Conservation (phyloP, 345 rosid genomes). For the Boechera stricta region DNA sequence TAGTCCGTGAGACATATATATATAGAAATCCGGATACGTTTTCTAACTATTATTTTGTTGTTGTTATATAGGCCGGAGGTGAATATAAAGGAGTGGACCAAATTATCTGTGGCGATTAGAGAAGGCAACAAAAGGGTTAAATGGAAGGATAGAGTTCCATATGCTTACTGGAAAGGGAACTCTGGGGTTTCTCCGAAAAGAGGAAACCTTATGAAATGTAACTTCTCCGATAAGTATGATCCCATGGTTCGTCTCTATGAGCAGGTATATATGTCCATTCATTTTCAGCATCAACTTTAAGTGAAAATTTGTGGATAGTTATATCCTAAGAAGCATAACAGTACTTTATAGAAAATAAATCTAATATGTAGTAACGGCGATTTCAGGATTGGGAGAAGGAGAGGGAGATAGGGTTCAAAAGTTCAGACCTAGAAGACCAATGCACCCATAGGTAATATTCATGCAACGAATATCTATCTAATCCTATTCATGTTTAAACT, state of each 20-base stretch:
- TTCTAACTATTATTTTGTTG: not conserved
- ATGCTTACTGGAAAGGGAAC: slow-evolving; percentile 78
- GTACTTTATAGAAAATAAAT: not conserved
- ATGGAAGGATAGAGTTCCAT: slow-evolving; percentile 68
- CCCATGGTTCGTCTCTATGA: slow-evolving; percentile 49
- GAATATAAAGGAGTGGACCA: slow-evolving; percentile 66
- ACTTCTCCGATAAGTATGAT: slow-evolving; percentile 44
- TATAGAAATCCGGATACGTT: too few relatives aligned
- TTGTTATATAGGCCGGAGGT: slow-evolving; percentile 59
- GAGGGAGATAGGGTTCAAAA: slow-evolving; percentile 43
- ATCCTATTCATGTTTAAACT: not conserved
- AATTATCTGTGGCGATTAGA: slow-evolving; percentile 45
- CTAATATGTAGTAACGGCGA: slow-evolving; percentile 1
- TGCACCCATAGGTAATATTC: slow-evolving; percentile 55
- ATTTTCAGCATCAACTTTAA: not conserved
- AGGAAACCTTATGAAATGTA: slow-evolving; percentile 56
- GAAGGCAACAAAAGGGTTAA: slow-evolving; percentile 48
- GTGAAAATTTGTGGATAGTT: not conserved
- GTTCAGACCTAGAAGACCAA: slow-evolving; percentile 54
- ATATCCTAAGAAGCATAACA: not conserved
- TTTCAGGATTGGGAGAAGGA: slow-evolving; percentile 52
- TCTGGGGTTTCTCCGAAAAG: slow-evolving; percentile 46
- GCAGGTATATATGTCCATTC: slow-evolving; percentile 40
- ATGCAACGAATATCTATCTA: not conserved
- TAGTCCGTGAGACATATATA: too few relatives aligned